Evolutionary conservation across 257 asterid species (phyloP), one percentile per base, ranked within the genome.

Genomic region (Przewalskia tangutica): DNA sequence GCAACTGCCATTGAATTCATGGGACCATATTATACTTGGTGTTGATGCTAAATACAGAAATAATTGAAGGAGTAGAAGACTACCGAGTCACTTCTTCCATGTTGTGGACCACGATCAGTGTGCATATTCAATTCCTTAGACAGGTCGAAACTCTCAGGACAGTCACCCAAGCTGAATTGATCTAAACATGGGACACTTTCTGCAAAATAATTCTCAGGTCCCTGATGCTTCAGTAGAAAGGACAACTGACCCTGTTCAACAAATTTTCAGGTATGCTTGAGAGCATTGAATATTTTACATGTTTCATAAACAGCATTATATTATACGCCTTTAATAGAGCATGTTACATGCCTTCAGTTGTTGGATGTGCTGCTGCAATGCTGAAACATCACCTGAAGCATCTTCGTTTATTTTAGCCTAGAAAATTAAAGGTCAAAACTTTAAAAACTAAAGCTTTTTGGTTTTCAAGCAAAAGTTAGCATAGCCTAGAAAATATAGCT

Each of bases 401-500:
- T 93, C 97, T 89, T 93, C 98, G 82, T 92, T 93, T 82, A 93
- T 90, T 88, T 90, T 93, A 85, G 98, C 98, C 98, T 93, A 89
- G 63, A 84, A 62, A 82, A 54, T 7, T 81, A 10, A 7, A 56
- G 36, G 81, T 23, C 59, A 60, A 84, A 36, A 67, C 51, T 77
- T 32, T 40, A 23, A 81, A 83, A 77, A 46, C 42, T 51, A 23
- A 50, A 23, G 42, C 12, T 7, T 48, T 42, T 48, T 48, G 13
- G 20, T 73, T 73, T 63, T 60, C 36, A 67, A 55, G 51, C 64
- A 85, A 65, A 85, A 82, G 23, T 20, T 46, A 81, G 80, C 42
- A 46, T 81, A 12, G 23, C 62, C 20, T 12, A 46, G 40, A 71
- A 71, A 71, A 46, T 18, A 46, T 71, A 18, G 59, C 59, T 71